These are phyloP conservation scores for Chalciporus chontae DNA, from an alignment of 768 basidiomycete genomes.

Conservation along the genomic window DNA sequence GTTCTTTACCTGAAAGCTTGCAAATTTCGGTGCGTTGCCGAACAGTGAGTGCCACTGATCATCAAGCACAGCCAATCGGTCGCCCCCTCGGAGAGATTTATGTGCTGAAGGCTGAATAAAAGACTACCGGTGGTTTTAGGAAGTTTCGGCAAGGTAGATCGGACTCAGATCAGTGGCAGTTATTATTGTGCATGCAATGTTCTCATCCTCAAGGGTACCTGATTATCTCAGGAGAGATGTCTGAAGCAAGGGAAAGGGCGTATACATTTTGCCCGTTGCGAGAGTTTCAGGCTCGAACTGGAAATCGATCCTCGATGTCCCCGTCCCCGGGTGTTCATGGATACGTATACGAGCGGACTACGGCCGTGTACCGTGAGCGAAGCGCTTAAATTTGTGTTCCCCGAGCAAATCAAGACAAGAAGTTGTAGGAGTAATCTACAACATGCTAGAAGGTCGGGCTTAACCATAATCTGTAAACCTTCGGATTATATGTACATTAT, in stretches of 20 bases:
- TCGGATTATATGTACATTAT: slow-evolving; percentile 8
- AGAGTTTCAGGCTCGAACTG: too few species aligned
- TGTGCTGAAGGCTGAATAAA: slow-evolving; percentile 6
- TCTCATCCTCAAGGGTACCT: slow-evolving; percentile 14
- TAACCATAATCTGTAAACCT: not conserved
- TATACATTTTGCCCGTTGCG: too few species aligned
- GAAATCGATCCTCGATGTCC: too few species aligned
- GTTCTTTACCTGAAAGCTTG: not conserved
- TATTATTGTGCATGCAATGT: not conserved
- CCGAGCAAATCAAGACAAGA: not conserved
- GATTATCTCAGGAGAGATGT: not conserved
- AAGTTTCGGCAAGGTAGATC: not conserved
- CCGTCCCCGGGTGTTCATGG: too few species aligned
- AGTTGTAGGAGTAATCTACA: slow-evolving; percentile 1
- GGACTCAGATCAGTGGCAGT: too few species aligned
- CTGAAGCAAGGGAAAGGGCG: too few species aligned
- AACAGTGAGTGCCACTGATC: slow-evolving; percentile 6
- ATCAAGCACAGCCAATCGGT: slow-evolving; percentile 16
- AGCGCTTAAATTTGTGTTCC: slow-evolving; percentile 1
- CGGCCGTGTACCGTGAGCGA: too few species aligned
- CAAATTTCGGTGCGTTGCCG: slow-evolving; percentile 5
- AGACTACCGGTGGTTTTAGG: not conserved
- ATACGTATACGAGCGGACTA: too few species aligned
- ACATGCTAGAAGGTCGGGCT: too few species aligned
- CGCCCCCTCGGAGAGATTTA: slow-evolving; percentile 6